Evolutionary conservation across 2,329 filamentous ascomycete genomes (phyloP), one percentile per base, ranked within the genome.

Genomic region (Xylaria polymorpha): DNA sequence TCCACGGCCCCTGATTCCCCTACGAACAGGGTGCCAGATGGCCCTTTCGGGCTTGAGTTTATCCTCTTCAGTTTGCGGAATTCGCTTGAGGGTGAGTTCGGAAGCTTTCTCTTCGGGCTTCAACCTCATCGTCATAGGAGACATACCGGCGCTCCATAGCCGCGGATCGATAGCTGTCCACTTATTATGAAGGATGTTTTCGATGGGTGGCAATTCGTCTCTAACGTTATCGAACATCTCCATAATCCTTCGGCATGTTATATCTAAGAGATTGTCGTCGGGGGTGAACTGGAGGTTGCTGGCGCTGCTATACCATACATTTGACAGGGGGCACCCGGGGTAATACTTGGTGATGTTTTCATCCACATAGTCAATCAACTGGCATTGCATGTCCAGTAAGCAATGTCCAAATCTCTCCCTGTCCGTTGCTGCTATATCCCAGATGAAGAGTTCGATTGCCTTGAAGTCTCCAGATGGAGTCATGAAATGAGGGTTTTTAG

Each of bases 361-460:
- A 8, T 74, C 71, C 4, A 87, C 69, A 46, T 79, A 71, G 4
- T 79, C 71, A 46, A 89, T 77, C 6, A 87, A 72, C 20, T 79
- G 76, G 9, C 78, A 80, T 69, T 90, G 87, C 60, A 84, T 83
- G 22, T 79, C 75, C 2, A 81, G 78, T 3, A 89, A 79, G 3
- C 53, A 12, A 29, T 60, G 32, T 61, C 71, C 20, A 20, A 50
- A 39, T 43, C 35, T 44, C n/a, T 70, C 66, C 32, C 74, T 78
- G 0, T 76, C 71, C 1, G 68, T 71, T 8, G 80, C 78, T 1
- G 76, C 71, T 1, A 79, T 66, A 69, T 89, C 87, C 86, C 86
- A 88, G 46, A 90, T 85, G 6, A 89, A 78, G 14, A 90, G 72
- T 71, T 89, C 86, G 2, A 81, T 80, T 1, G 62, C 60, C 0